A percentile compares a stretch with the other conserved stretches of the same genome.
phyloP scores from a whole-genome alignment of 164 flowering plant genomes.

The Chloranthus sessilifolius region DNA sequence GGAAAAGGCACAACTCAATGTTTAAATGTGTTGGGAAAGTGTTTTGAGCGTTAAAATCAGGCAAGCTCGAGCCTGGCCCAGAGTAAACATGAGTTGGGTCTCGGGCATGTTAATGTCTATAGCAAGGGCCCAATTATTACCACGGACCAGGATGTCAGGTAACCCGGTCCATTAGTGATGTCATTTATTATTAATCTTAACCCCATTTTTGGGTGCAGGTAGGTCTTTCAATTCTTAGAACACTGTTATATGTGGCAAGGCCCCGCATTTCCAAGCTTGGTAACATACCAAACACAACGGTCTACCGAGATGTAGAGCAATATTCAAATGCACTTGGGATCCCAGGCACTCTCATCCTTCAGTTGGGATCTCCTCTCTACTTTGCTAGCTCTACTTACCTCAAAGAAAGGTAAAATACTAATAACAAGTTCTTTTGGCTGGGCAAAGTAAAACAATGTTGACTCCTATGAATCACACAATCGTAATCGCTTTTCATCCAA shows the following conservation, averaged over 20 bases:
- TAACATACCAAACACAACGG: slow-evolving; percentile 34
- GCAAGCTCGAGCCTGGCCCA: too few species aligned
- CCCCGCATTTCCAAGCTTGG: slow-evolving; percentile 66
- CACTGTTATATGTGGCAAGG: slow-evolving; percentile 64
- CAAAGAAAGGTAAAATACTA: slow-evolving; percentile 50
- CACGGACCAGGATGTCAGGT: too few species aligned
- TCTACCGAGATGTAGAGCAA: slow-evolving; percentile 59
- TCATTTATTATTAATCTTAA: too few species aligned
- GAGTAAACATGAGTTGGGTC: too few species aligned
- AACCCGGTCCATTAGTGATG: too few species aligned
- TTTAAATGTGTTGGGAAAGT: too few species aligned
- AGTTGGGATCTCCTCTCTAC: slow-evolving; percentile 72
- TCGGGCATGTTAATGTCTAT: too few species aligned
- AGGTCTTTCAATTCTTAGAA: slow-evolving; percentile 45
- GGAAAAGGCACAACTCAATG: too few species aligned
- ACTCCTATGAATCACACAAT: background rate
- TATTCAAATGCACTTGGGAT: slow-evolving; percentile 38
- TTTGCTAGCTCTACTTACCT: slow-evolving; percentile 56
- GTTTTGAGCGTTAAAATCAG: too few species aligned
- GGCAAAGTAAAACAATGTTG: background rate
- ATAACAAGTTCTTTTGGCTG: background rate
- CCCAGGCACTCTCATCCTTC: slow-evolving; percentile 45
- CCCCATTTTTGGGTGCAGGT: too few species aligned
- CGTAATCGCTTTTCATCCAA: too few species aligned
- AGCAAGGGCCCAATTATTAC: too few species aligned